A percentile compares a stretch with the other conserved stretches of the same genome.
These are phyloP conservation scores for Conticribra weissflogii DNA, from an alignment of 108 stramenopile species.

Conservation along the genomic window DNA sequence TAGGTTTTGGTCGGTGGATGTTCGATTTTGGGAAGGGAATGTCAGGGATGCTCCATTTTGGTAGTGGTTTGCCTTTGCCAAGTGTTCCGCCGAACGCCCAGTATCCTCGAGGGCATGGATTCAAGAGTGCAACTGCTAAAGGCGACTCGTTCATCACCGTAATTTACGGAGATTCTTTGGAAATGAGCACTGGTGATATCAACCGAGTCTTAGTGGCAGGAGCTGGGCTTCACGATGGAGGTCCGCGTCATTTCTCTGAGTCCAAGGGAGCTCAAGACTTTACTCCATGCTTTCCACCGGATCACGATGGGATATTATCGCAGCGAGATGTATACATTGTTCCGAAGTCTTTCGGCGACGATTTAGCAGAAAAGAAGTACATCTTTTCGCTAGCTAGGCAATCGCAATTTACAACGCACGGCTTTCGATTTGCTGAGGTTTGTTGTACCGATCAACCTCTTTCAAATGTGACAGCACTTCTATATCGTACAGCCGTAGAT, in stretches of 20 bases:
- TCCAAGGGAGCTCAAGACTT: slow-evolving; percentile 1
- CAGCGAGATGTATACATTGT: slow-evolving; percentile 33
- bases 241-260: slow-evolving; percentile 29
- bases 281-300: slow-evolving; percentile 24
- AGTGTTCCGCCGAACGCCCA: slow-evolving; percentile 31
- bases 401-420: slow-evolving; percentile 46
- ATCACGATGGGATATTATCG: slow-evolving; percentile 37
- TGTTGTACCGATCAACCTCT: slow-evolving; percentile 40
- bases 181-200: slow-evolving; percentile 51
- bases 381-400: slow-evolving; percentile 21
- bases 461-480: slow-evolving; percentile 11
- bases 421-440: slow-evolving; percentile 44
- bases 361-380: background rate
- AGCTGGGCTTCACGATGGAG: slow-evolving; percentile 39
- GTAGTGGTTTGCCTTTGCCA: slow-evolving; percentile 40
- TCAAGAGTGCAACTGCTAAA: slow-evolving; percentile 12
- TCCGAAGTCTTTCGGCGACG: slow-evolving; percentile 7
- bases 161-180: slow-evolving; percentile 42
- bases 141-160: slow-evolving; percentile 30
- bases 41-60: slow-evolving; percentile 51
- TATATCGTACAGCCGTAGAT: slow-evolving; percentile 37
- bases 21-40: slow-evolving; percentile 48
- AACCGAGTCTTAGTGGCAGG: slow-evolving; percentile 42
- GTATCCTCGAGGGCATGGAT: slow-evolving; percentile 41
- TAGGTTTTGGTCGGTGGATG: slow-evolving; percentile 41